Evolutionary conservation across 2,329 filamentous ascomycete species (phyloP), one percentile per base, ranked within the genome.

Genomic region (Cladosporium colombiae): DNA sequence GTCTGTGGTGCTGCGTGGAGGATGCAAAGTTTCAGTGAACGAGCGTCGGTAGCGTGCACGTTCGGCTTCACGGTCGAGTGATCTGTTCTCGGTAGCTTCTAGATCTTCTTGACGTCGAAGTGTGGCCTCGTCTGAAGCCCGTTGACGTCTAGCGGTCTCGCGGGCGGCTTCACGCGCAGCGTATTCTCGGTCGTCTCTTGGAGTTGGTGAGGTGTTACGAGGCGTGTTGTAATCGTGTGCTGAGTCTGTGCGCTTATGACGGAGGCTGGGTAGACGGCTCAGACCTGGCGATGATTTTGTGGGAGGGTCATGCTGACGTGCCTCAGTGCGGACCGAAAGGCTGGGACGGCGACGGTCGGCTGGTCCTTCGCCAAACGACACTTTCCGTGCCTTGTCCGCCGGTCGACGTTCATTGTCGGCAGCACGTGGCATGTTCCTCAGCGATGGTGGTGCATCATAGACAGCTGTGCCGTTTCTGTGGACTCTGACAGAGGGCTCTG

Each of bases 391-490:
- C 5, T 40, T 29, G 13, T 61, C 46, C 50, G 29, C 29, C 64
- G 61, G 64, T 44, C 29, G 68, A 46, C 68, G 68, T 55, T 72
- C 71, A 31, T 70, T 70, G 27, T 68, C 60, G 3, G 21, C 31
- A 1, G 69, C 68, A 37, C 69, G 64, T n/a, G 70, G 69, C 37
- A 69, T 62, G 14, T 68, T 65, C 2, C 21, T 29, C 2, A 70
- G 62, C 0, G 70, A 70, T n/a, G 69, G 69, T 13, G 70, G 66
- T 11, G 62, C 52, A 21, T 68, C 61, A 58, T 74, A 74, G n/a
- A 71, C 62, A 13, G 73, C 72, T 18, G 71, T 74, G 16, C 73
- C 72, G 52, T 69, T 70, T 2, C 67, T 52, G 7, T 60, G 50
- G 11, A 72, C 64, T 52, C 31, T 49, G 18, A 27, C 53, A 7